phyloP scores from a whole-genome alignment of 345 rosid genomes.

The Eucalyptus pumila region DNA sequence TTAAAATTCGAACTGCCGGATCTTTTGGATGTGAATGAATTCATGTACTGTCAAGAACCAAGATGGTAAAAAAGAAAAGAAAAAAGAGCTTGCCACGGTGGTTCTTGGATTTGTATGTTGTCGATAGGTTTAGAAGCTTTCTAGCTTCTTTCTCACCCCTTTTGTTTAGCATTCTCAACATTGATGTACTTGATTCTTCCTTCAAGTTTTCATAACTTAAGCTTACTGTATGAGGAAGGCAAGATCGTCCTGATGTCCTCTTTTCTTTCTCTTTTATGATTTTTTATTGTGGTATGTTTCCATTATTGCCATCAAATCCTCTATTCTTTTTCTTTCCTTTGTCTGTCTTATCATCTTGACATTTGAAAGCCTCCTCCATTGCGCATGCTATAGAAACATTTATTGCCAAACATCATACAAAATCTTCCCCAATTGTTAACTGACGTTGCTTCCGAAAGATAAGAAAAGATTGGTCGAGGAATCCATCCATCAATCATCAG shows the following conservation, averaged over 20 bases:
- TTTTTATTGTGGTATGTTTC: not conserved
- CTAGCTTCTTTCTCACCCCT: not conserved
- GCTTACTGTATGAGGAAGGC: not conserved
- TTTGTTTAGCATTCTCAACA: not conserved
- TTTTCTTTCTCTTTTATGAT: not conserved
- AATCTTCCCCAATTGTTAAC: not conserved
- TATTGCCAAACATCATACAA: not conserved
- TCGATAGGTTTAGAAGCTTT: not conserved
- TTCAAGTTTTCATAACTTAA: not conserved
- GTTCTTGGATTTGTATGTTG: not conserved
- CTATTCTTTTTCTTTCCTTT: not conserved
- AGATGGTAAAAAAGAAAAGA: not conserved
- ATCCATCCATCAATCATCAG: not conserved
- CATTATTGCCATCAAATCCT: not conserved
- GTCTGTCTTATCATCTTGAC: not conserved
- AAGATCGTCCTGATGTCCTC: not conserved
- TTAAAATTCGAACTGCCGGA: slow-evolving; percentile 52
- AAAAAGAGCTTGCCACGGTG: not conserved
- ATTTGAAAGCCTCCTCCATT: not conserved
- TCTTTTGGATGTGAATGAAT: slow-evolving; percentile 38
- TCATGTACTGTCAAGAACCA: slow-evolving; percentile 21
- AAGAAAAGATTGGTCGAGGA: not conserved
- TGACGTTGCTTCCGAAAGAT: not conserved
- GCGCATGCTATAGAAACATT: not conserved
- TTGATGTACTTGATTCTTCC: not conserved